Base-by-base conservation (phyloP, 352 stramenopile genomes). In the Pythium scleroteichum region DNA sequence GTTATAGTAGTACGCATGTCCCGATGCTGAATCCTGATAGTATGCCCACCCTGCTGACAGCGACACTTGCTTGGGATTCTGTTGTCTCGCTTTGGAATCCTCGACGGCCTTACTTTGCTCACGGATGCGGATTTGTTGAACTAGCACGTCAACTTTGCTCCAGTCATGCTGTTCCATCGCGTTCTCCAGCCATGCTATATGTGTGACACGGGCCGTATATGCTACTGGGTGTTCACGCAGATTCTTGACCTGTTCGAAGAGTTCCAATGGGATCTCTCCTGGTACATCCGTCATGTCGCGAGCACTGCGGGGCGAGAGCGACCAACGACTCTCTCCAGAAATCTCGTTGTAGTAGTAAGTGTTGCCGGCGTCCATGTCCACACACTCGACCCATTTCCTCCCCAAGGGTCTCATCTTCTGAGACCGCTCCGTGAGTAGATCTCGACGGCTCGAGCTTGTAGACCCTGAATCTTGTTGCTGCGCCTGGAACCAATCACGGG, bases 311-410 rank as follows among this genome's bases (percentile, higher is more conserved):
- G 85, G 85, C 5, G 83, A 91, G 17, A 94, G 66, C 20, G 84
- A 93, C 90, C 88, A 97, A 47, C 85, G 74, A 7, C 76, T 82
- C 63, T 98, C 85, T 24, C 94, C 81, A 22, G 82, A 97, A 56
- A 90, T 75, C 54, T 88, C 87, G 57, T 98, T 98, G 71, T 93
- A 96, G 57, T 98, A 98, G 67, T 94, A 97, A 35, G 92, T 82
- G 62, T 95, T 72, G 23, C 80, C 79, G 13, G 80, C 92, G 35
- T 87, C 85, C 3, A 71, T 55, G 59, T 98, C 87, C 23, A 91
- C 64, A 44, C 79, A 73, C 58, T 97, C 87, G 45, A 94, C 64
- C 91, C 91, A 97, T 40, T 89, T 88, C 48, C 78, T 79, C 17
- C 79, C 82, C 3, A 92, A 69, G 14, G 61, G 42, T 17, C 80